phyloP scores from a whole-genome alignment of 2,329 filamentous ascomycete genomes.

The Penicillium thymicola region DNA sequence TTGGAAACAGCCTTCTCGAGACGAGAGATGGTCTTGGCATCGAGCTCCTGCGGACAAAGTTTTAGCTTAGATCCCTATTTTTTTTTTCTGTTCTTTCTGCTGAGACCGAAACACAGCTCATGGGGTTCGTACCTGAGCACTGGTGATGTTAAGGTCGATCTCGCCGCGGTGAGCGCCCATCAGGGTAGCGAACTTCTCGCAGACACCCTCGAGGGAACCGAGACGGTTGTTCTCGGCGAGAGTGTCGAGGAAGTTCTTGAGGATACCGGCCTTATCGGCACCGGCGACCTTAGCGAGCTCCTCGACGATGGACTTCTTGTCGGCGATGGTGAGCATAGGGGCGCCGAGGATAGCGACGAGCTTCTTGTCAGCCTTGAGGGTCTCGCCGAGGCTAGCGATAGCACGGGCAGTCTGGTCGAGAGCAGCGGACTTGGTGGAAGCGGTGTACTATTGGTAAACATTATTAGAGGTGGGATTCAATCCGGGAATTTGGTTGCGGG shows the following conservation, averaged over 20 bases:
- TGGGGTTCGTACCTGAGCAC: conserved; percentile 68
- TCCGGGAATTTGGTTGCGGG: neutral
- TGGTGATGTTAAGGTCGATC: conserved; percentile 88
- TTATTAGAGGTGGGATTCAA: conserved; percentile 2
- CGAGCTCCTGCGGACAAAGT: conserved; percentile 62
- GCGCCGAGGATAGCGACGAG: conserved; percentile 71
- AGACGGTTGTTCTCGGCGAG: conserved; percentile 97
- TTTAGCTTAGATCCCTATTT: neutral
- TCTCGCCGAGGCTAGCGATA: conserved; percentile 65
- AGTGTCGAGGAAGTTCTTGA: conserved; percentile 90
- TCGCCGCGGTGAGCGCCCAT: conserved; percentile 89
- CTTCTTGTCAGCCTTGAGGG: conserved; percentile 81
- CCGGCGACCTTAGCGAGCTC: conserved; percentile 85
- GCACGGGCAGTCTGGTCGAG: conserved; percentile 85
- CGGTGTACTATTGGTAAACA: conserved; percentile 72
- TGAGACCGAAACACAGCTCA: neutral
- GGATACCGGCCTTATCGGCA: conserved; percentile 68
- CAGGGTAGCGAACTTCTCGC: conserved; percentile 80
- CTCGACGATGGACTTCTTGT: conserved; percentile 82
- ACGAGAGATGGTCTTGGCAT: conserved; percentile 78
- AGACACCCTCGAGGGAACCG: conserved; percentile 73
- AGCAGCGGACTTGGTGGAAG: conserved; percentile 78
- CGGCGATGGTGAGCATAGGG: conserved; percentile 70
- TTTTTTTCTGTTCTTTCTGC: neutral
- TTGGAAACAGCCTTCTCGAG: conserved; percentile 86